Conservation (phyloP, 2,329 filamentous ascomycete species). For the Aspergillus pseudonomiae region DNA sequence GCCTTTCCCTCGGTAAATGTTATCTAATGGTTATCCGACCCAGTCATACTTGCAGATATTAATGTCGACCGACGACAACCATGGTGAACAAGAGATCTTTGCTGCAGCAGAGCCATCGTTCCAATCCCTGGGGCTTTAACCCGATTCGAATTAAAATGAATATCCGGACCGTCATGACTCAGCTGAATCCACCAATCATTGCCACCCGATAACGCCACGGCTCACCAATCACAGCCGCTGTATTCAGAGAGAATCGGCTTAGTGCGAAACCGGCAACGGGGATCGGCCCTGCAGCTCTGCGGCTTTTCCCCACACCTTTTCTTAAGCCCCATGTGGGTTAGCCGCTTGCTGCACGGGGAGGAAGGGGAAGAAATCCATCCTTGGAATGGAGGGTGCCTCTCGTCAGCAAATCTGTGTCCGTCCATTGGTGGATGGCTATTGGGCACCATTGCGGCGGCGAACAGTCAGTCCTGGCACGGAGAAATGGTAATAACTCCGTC, state of each 20-base stretch:
- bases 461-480: not conserved
- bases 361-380: not conserved
- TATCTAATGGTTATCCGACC: conserved; percentile 2
- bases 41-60: not conserved
- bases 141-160: not conserved
- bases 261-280: conserved; percentile 29
- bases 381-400: not conserved
- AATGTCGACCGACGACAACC: not conserved
- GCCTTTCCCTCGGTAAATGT: not conserved
- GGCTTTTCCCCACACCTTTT: conserved; percentile 24
- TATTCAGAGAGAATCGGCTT: conserved; percentile 20
- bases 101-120: not conserved
- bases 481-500: conserved; percentile 1
- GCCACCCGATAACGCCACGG: conserved; percentile 24
- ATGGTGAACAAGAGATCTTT: not conserved
- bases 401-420: not conserved
- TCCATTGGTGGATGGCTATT: conserved; percentile 6
- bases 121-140: not conserved
- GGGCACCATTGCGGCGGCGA: conserved; percentile 16
- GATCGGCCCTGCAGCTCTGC: conserved; percentile 31
- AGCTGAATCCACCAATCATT: conserved; percentile 26
- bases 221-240: conserved; percentile 26
- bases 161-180: not conserved
- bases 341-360: not conserved
- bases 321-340: conserved; percentile 5